Evolutionary conservation across 2,329 filamentous ascomycete genomes (phyloP), one percentile per base, ranked within the genome.

Genomic region (Peltaster fructicola): DNA sequence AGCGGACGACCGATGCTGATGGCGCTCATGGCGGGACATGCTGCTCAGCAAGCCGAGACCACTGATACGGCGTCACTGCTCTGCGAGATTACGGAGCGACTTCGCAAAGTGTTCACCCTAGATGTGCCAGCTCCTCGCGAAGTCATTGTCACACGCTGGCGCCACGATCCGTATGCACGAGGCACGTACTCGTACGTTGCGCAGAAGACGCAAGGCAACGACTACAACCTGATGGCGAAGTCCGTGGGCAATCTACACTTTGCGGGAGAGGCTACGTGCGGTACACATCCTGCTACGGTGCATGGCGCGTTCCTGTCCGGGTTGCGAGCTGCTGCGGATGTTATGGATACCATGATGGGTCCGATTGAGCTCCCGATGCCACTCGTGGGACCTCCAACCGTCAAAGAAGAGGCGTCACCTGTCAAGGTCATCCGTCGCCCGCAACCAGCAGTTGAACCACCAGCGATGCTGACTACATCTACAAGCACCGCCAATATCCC

Each of bases 131-230:
- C 71, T 22, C 88, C 90, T 0, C 56, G 74, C 3, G 85, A 98
- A 50, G 72, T 79, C 2, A 73, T 98, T 22, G 69, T 98, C 20
- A 98, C 88, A 12, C 68, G 85, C 33, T 98, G 88, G 88, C 78
- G 73, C 13, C 76, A 73, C 19, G 88, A 98, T 49, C 72, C 68
- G 10, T 98, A 92, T 48, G 77, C 85, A n/a, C 65, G 76, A 33
- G 88, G 88, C 15, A 93, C 79, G 47, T 98, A 98, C 52, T 98
- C 90, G 3, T 95, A 80, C 35, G 81, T 91, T 2, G 84, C 79
- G 1, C 74, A 82, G 5, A 63, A 70, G 22, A 85, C 92, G 51
- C 65, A 70, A 25, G 68, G 77, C 2, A 77, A 82, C 25, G 88
- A 98, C 47, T 98, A 98, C 51, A 80, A 95, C 47, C 59, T 70